Base-by-base conservation (phyloP, 2,329 filamentous ascomycete species). In the Ceratocystis destructans region DNA sequence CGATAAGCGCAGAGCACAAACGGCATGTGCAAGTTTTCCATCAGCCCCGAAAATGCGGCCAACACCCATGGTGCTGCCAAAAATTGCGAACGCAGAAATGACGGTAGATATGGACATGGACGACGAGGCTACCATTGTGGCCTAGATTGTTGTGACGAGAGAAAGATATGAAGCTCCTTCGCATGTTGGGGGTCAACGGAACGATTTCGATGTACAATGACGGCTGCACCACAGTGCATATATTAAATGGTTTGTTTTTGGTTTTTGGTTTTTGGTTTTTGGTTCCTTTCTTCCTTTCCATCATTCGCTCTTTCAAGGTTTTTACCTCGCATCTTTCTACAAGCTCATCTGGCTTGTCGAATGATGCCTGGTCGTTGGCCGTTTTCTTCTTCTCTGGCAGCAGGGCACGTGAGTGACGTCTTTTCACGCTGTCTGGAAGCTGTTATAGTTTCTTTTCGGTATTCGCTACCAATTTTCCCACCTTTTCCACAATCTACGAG, bases 81-180 rank as follows among this genome's bases (percentile, higher is more conserved):
- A 63, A n/a, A 20, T 48, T 7, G 12, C 61, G 4, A 45, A 37
- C n/a, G 61, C 41, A 22, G 61, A 63, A 8, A 41, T 46, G 22
- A 31, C 44, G 5, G 33, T n/a, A 8, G 44, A 63, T 57, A 3
- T 57, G 5, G 61, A 63, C 5, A 63, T 46, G 44, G 61, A 63
- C 41, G 61, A 63, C n/a, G 61, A 63, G 10, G 61, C 22, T 45
- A 63, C 61, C 12, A 46, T 63, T 45, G 61, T 63, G 44, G 46
- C 46, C 15, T 48, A 63, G 33, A 20, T 8, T 7, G 10, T 6
- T 20, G n/a, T n/a, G 48, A 17, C 22, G 22, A 17, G 53, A 31
- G 53, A 28, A 25, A 28, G 20, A 57, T 33, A 57, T 22, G 53
- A 62, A 25, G 37, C 37, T 41, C 20, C 48, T 50, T 45, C 8